Conservation (phyloP, 257 asterid genomes). For the Jacaranda copaia region DNA sequence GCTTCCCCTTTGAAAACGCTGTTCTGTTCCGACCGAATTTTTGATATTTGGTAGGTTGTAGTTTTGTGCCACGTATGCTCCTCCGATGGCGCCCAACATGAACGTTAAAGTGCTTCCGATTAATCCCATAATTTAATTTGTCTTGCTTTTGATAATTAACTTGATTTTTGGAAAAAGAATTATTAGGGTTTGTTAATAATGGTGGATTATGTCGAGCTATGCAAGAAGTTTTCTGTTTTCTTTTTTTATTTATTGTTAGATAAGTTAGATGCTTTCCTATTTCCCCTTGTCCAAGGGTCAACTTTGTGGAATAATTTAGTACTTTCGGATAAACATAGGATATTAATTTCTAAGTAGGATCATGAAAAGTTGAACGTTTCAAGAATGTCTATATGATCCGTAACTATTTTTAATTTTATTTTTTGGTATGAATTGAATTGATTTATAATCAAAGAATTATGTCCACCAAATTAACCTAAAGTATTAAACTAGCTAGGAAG, state of each 20-base stretch:
- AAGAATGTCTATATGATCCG: no score
- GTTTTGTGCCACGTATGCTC: slow-evolving; percentile 41
- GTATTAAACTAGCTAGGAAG: no score
- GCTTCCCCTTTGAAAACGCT: slow-evolving; percentile 26
- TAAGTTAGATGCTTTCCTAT: background rate
- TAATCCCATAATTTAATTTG: slow-evolving; percentile 24
- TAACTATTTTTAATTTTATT: no score
- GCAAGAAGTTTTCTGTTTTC: slow-evolving; percentile 27
- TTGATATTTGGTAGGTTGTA: slow-evolving; percentile 32
- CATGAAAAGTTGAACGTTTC: no score
- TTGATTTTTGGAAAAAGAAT: background rate
- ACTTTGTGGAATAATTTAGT: background rate
- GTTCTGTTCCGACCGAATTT: background rate
- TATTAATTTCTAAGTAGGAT: no score
- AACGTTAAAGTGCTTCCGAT: slow-evolving; percentile 9
- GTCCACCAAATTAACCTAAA: no score
- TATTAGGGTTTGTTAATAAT: background rate
- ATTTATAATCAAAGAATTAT: no score
- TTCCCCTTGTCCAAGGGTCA: slow-evolving; percentile 35
- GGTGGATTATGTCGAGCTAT: slow-evolving; percentile 17
- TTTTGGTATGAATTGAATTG: no score
- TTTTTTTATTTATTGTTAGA: no score
- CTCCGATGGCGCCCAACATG: slow-evolving; percentile 28
- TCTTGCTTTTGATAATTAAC: background rate
- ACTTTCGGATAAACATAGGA: background rate